Base-by-base conservation (phyloP, 805 yeast species). In the Yarrowia sp. region DNA sequence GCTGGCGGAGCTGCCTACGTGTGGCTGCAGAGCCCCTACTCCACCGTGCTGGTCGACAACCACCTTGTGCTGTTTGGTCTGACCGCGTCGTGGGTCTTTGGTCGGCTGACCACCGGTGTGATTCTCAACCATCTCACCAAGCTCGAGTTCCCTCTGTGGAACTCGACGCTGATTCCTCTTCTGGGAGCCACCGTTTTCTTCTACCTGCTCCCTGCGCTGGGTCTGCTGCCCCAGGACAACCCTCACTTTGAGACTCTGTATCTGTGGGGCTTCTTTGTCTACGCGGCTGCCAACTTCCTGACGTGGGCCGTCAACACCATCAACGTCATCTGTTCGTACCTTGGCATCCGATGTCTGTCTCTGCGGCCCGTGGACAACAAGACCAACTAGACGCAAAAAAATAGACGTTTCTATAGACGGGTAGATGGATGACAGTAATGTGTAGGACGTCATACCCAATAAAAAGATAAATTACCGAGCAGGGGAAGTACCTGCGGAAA, bases 91-190 rank as follows among this genome's bases (percentile, higher is more conserved):
- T 92, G 90, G 73, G 81, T 86, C 7, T 97, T 93, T 64, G 98
- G 98, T 4, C 83, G 98, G 71, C 88, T 92, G 66, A 74, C 81
- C 4, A 78, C 81, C 5, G 71, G 78, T 32, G 73, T 78, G 38
- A 95, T 93, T 71, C 81, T 90, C 67, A 91, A 90, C 12, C 98
- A 95, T 74, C 82, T 93, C 70, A 92, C 98, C 11, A 78, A 83
- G 62, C 97, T 91, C 74, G 76, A 78, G 14, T 93, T 89, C 80
- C 99, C 99, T 36, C 78, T 79, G 73, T 70, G 82, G 68, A 89
- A 90, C 59, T 80, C 89, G 32, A 89, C 96, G 4, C 81, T 85
- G 80, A 78, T 85, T 16, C 75, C 79, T 11, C 68, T 77, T 21
- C 63, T 70, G 30, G 52, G 69, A 6, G 81, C 79, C 8, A 70